These are phyloP conservation scores for Babesia divergens DNA, from an alignment of 169 alveolate species.

Conservation along the genomic window DNA sequence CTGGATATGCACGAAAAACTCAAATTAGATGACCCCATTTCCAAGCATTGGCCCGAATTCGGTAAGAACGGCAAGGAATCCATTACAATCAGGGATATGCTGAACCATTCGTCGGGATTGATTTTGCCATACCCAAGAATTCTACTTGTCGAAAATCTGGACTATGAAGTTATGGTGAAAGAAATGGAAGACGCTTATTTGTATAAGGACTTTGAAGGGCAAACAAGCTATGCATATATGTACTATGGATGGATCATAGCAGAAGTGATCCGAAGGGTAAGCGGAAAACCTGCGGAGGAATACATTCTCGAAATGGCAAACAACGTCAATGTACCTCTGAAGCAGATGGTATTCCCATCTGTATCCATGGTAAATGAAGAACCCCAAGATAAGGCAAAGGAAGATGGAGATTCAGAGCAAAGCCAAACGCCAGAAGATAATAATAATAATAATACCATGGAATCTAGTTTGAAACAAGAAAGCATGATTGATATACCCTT, in stretches of 20 bases:
- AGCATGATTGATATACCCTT: not conserved
- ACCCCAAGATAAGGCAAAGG: not conserved
- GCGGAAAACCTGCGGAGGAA: constrained; percentile 38
- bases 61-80: constrained; percentile 45
- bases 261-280: constrained; percentile 51
- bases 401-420: not conserved
- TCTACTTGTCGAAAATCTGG: constrained; percentile 29
- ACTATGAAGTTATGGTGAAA: constrained; percentile 21
- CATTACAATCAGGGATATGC: constrained; percentile 30
- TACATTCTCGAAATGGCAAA: constrained; percentile 30
- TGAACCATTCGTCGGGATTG: constrained; percentile 50
- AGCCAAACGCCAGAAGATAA: not conserved
- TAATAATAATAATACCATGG: too few relatives aligned
- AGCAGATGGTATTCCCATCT: constrained; percentile 44
- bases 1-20: constrained; percentile 42
- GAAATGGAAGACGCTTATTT: constrained; percentile 26
- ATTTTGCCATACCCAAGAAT: constrained; percentile 26
- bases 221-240: constrained; percentile 25
- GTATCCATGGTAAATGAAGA: not conserved
- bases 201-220: constrained; percentile 4
- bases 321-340: constrained; percentile 17
- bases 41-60: constrained; percentile 54
- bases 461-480: too few relatives aligned
- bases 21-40: constrained; percentile 55
- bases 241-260: constrained; percentile 58